Evolutionary conservation across 176 grass and related monocot species (phyloP), one percentile per base, ranked within the genome.

Genomic region (Panicum miliaceum): DNA sequence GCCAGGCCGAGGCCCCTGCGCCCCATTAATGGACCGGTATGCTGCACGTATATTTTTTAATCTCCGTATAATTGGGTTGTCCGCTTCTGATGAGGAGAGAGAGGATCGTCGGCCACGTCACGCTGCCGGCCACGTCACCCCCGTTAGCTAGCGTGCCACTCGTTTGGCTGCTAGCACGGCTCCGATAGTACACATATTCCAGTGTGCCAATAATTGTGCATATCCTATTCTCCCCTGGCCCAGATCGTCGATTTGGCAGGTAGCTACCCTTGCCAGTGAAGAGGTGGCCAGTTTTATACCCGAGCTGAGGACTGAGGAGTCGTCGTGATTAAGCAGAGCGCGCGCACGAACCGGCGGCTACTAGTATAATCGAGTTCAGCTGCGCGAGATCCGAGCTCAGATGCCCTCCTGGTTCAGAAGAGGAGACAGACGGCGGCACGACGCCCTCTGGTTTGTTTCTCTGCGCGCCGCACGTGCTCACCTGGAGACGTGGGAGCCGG

Each of bases 131-230:
- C 87, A 67, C 76, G 69, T 81, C 76, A 69, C 50, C 16, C 2
- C 5, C 46, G 81, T 67, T 69, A 74, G 46, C 70, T 34, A 52
- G 81, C 87, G 82, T 81, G 82, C 87, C 35, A 70, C 67, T 79
- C 73, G 81, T 88, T 78, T 84, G 86, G 35, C 23, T 6, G 27
- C 54, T 83, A 58, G 2, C 10, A 47, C 52, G 3, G 4, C 3
- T 51, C 48, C 46, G 0, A 32, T 47, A 47, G 1, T 22, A 10
- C 45, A 18, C 5, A 57, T 57, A n/a, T 57, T 57, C 54, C 54
- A 23, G 54, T 57, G 54, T 57, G 54, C 54, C 54, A 57, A 57
- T 57, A 57, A 57, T 54, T 57, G 6, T 22, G n/a, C 20, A 10
- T 57, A 57, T 57, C 20, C n/a, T 57, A 57, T 10, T 57, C 20